Conservation (phyloP, 2,329 filamentous ascomycete species). For the Colletotrichum sansevieriae region DNA sequence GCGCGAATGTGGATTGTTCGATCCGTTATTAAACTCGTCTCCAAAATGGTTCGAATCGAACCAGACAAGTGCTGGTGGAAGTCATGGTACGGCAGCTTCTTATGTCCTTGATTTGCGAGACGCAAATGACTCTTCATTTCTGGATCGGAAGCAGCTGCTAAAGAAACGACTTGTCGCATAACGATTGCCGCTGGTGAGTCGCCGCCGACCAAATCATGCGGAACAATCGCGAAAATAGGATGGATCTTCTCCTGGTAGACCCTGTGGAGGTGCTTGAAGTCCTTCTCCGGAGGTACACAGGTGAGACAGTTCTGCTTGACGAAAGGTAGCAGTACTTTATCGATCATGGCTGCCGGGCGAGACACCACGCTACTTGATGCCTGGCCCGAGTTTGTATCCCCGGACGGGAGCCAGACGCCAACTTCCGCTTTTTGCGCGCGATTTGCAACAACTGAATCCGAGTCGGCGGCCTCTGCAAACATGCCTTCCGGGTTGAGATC, state of each 20-base stretch:
- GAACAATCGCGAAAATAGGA: slow-evolving; percentile 66
- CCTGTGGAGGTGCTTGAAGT: slow-evolving; percentile 59
- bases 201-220: slow-evolving; percentile 50
- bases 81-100: slow-evolving; percentile 58
- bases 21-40: slow-evolving; percentile 66
- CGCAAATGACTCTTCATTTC: slow-evolving; percentile 60
- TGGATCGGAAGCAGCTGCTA: slow-evolving; percentile 66
- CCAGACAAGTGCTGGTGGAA: slow-evolving; percentile 63
- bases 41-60: slow-evolving; percentile 62
- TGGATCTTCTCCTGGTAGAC: slow-evolving; percentile 67
- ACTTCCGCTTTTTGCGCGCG: slow-evolving; percentile 64
- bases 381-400: slow-evolving; percentile 46
- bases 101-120: slow-evolving; percentile 54
- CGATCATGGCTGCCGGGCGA: slow-evolving; percentile 52
- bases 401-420: slow-evolving; percentile 66
- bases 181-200: slow-evolving; percentile 56
- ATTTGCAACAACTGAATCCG: slow-evolving; percentile 51
- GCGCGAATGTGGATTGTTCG: slow-evolving; percentile 68
- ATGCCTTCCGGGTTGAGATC: slow-evolving; percentile 72
- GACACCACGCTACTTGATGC: slow-evolving; percentile 47
- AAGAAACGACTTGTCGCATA: slow-evolving; percentile 66
- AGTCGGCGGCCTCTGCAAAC: slow-evolving; percentile 67
- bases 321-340: slow-evolving; percentile 57
- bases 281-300: slow-evolving; percentile 60
- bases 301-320: slow-evolving; percentile 61